These are phyloP conservation scores for Multifurca ochricompacta DNA, from an alignment of 768 basidiomycete genomes.

Conservation along the genomic window DNA sequence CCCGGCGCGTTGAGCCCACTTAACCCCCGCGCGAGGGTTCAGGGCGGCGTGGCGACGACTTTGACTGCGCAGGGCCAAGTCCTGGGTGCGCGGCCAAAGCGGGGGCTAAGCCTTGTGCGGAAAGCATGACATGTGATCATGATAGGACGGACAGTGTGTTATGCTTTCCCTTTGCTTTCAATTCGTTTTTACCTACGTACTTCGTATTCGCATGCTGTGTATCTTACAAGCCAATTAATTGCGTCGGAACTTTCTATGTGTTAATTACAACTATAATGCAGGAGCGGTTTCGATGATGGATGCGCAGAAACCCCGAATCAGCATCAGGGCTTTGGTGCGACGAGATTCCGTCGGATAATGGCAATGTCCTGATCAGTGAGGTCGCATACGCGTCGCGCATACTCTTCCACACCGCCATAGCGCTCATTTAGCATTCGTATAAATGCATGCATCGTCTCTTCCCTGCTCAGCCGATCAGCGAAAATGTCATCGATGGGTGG, in stretches of 20 bases:
- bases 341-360: constrained; percentile 50
- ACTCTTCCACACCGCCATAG: constrained; percentile 65
- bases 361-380: constrained; percentile 58
- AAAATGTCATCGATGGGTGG: not conserved
- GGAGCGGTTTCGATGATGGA: not conserved
- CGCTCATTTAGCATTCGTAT: constrained; percentile 50
- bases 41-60: constrained; percentile 18
- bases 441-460: constrained; percentile 71
- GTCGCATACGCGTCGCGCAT: constrained; percentile 46
- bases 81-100: constrained; percentile 15
- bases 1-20: constrained; percentile 19
- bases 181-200: not conserved
- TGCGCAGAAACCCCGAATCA: not conserved
- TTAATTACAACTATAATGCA: not conserved
- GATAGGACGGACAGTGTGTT: not conserved
- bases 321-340: constrained; percentile 23
- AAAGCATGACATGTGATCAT: constrained; percentile 6
- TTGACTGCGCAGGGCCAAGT: constrained; percentile 20
- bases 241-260: not conserved
- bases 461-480: constrained; percentile 31
- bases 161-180: not conserved
- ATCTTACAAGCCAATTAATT: not conserved
- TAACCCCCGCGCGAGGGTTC: constrained; percentile 21
- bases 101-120: constrained; percentile 15
- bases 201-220: not conserved